Percentiles rank a stretch among this genome's conserved stretches.
Conservation (phyloP, 2,329 filamentous ascomycete species). For the Xylaria polymorpha region DNA sequence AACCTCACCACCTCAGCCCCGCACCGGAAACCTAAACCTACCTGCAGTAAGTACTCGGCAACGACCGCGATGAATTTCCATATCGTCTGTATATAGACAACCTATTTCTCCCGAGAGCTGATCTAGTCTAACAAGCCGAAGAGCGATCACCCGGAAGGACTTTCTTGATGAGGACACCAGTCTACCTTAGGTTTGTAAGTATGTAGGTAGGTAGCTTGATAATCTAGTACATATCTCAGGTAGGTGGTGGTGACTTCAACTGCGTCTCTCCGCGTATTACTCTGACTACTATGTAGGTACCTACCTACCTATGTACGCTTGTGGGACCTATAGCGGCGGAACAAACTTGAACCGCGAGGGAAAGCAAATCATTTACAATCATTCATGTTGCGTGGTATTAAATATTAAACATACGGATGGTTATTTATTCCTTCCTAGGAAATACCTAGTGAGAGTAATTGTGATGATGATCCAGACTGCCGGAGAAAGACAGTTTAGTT, state of each 20-base stretch:
- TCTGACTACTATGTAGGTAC: too few species aligned
- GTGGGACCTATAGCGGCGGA: not conserved
- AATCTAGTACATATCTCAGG: not conserved
- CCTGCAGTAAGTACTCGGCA: not conserved
- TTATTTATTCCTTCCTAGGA: not conserved
- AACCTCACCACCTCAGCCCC: conserved; percentile 22
- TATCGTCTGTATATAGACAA: not conserved
- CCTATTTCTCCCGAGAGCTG: not conserved
- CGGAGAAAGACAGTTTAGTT: conserved; percentile 13
- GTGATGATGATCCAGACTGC: conserved; percentile 13
- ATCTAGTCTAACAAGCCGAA: not conserved
- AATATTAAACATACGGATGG: not conserved
- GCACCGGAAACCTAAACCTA: not conserved
- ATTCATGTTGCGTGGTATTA: too few species aligned
- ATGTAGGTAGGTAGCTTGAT: not conserved
- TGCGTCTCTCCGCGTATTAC: conserved; percentile 4
- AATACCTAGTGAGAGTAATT: not conserved
- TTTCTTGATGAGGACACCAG: conserved; percentile 4
- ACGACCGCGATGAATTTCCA: not conserved
- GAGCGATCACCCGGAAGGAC: not conserved
- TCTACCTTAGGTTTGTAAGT: too few species aligned
- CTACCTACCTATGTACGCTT: not conserved
- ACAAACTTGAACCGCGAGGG: conserved; percentile 1
- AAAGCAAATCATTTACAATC: not conserved
- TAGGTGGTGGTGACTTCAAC: not conserved